These are phyloP conservation scores for Pholiota microspora DNA, from an alignment of 768 basidiomycete species.

Conservation along the genomic window DNA sequence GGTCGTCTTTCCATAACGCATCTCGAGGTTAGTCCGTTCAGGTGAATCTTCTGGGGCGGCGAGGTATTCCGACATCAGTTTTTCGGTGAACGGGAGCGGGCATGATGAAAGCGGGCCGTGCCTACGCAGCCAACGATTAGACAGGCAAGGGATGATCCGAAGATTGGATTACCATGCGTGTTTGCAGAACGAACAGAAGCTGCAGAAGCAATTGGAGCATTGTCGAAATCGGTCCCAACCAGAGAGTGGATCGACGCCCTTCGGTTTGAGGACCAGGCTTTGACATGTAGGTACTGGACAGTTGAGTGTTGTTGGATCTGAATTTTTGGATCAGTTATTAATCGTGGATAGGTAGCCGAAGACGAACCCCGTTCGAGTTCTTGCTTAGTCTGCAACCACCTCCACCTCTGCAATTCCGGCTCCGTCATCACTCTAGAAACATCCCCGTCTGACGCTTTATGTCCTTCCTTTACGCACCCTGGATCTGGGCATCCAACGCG, in stretches of 20 bases:
- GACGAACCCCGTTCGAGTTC: slow-evolving; percentile 68
- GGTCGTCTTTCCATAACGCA: slow-evolving; percentile 59
- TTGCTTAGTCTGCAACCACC: slow-evolving; percentile 71
- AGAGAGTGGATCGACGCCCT: slow-evolving; percentile 43
- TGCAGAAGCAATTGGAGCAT: slow-evolving; percentile 69
- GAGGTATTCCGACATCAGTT: slow-evolving; percentile 66
- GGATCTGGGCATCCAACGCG: slow-evolving; percentile 84
- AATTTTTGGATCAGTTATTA: background rate
- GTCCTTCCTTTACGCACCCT: slow-evolving; percentile 62
- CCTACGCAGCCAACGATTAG: background rate
- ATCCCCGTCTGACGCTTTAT: slow-evolving; percentile 67
- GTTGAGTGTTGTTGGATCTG: slow-evolving; percentile 52
- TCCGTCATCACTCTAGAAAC: slow-evolving; percentile 68
- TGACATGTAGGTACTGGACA: slow-evolving; percentile 85
- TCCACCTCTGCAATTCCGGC: slow-evolving; percentile 68
- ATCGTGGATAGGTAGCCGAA: no score
- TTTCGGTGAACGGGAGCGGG: slow-evolving; percentile 60
- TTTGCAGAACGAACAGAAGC: slow-evolving; percentile 82
- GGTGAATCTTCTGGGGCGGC: slow-evolving; percentile 51
- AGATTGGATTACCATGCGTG: slow-evolving; percentile 80
- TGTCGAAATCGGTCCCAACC: slow-evolving; percentile 72
- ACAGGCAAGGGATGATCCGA: background rate
- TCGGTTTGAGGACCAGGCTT: slow-evolving; percentile 63
- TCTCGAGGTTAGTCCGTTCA: slow-evolving; percentile 61
- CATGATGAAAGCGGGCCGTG: slow-evolving; percentile 52